Conservation (phyloP, 2,329 filamentous ascomycete species). For the Epichloe scottii region DNA sequence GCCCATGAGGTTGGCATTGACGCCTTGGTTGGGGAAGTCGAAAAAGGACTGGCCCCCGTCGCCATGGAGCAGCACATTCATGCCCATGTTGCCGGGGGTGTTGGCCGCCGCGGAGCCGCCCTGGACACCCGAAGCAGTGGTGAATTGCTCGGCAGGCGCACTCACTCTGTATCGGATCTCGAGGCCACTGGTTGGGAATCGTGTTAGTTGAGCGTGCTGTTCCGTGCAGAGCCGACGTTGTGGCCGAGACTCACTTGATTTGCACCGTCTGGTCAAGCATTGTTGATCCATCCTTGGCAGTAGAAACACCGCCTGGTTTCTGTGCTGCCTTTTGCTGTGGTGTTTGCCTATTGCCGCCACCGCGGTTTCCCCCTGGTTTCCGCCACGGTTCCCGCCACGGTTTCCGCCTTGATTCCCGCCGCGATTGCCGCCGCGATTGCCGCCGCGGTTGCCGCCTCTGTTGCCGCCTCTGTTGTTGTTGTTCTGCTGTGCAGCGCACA, state of each 20-base stretch:
- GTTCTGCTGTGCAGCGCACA: neutral
- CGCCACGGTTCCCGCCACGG: neutral
- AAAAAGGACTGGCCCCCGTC: conserved; percentile 48
- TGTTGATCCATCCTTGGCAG: conserved; percentile 39
- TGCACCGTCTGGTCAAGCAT: conserved; percentile 42
- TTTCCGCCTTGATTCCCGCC: accelerated
- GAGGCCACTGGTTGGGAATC: conserved; percentile 28
- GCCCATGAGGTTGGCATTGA: conserved; percentile 37
- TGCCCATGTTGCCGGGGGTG: conserved; percentile 27
- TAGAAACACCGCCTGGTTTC: conserved; percentile 22
- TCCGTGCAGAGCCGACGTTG: too few species aligned
- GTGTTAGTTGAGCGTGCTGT: neutral
- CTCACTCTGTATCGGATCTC: conserved; percentile 43
- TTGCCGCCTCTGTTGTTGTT: too few species aligned
- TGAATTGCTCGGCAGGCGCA: conserved; percentile 41
- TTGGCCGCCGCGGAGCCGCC: conserved; percentile 25
- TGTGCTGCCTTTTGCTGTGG: conserved; percentile 17
- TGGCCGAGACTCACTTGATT: conserved; percentile 31
- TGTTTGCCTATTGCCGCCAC: conserved; percentile 7
- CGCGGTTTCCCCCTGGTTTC: neutral
- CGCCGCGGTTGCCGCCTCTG: too few species aligned
- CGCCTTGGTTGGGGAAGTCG: conserved; percentile 42
- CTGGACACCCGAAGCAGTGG: conserved; percentile 33
- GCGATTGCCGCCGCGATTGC: accelerated
- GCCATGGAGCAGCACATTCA: conserved; percentile 47